Conservation (phyloP, 2,329 filamentous ascomycete species). For the Epichloe hybrida region DNA sequence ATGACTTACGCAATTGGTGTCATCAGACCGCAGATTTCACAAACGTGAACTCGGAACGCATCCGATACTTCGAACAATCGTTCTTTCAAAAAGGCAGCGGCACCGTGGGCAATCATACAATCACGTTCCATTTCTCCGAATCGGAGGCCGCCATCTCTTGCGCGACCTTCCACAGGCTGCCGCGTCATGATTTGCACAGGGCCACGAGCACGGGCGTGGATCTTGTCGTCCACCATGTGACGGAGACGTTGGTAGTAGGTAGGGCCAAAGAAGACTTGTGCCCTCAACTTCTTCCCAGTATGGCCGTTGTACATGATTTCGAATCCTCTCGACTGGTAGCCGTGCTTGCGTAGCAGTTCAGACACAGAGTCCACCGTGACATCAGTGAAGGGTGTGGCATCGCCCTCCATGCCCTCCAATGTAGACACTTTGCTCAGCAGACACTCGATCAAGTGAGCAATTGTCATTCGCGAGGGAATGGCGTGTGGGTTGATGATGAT, state of each 20-base stretch:
- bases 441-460: constrained; percentile 99
- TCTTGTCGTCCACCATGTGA: constrained; percentile 99
- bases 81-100: constrained; percentile 93
- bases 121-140: constrained; percentile 99
- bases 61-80: constrained; percentile 94
- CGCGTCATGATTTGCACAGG: constrained; percentile 95
- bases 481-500: constrained; percentile 99
- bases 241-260: constrained; percentile 98
- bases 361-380: constrained; percentile 94
- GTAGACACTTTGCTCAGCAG: constrained; percentile 91
- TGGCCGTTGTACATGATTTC: constrained; percentile 99
- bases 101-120: constrained; percentile 99
- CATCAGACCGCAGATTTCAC: constrained; percentile 97
- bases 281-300: constrained; percentile 83
- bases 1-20: constrained; percentile 88
- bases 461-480: constrained; percentile 99
- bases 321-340: constrained; percentile 93
- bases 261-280: constrained; percentile 91
- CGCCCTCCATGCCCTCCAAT: constrained; percentile 86
- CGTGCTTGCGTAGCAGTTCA: constrained; percentile 69
- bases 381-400: constrained; percentile 94
- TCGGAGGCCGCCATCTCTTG: constrained; percentile 89
- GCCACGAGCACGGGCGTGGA: constrained; percentile 93
- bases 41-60: constrained; percentile 95
- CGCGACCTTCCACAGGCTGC: constrained; percentile 96